phyloP scores from a whole-genome alignment of 768 basidiomycete genomes.

The Plicaturopsis crispa region DNA sequence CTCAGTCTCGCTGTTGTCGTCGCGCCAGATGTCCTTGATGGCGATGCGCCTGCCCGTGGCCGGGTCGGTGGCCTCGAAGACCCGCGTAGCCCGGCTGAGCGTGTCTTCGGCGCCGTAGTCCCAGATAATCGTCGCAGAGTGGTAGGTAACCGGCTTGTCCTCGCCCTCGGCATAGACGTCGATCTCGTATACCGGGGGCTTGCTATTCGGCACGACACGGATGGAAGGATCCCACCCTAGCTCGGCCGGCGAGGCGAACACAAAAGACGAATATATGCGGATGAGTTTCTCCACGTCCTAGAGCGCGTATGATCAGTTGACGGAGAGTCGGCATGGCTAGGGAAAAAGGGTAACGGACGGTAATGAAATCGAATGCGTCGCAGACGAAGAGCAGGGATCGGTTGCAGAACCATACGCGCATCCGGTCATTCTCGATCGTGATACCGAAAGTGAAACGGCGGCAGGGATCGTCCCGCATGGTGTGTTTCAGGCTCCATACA shows the following conservation, averaged over 20 bases:
- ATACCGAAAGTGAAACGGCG: conserved; percentile 19
- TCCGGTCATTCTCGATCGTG: conserved; percentile 14
- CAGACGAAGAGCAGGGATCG: conserved; percentile 17
- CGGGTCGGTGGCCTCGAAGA: conserved; percentile 10
- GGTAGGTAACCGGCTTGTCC: conserved; percentile 1
- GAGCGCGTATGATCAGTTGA: not conserved
- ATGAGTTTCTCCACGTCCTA: not conserved
- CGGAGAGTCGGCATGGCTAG: not conserved
- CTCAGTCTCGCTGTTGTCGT: not conserved
- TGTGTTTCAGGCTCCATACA: conserved; percentile 17
- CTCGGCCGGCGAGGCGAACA: conserved; percentile 3
- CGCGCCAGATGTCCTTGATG: not conserved
- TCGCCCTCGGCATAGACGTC: not conserved
- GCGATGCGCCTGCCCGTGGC: not conserved
- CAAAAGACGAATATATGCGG: not conserved
- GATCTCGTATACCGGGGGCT: conserved; percentile 4
- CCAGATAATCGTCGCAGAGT: not conserved
- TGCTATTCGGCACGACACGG: not conserved
- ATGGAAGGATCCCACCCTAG: conserved; percentile 12
- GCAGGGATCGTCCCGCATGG: conserved; percentile 20
- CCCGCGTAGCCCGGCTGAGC: conserved; percentile 5
- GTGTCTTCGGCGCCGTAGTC: conserved; percentile 3
- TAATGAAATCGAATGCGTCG: conserved; percentile 10
- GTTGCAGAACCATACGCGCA: conserved; percentile 21
- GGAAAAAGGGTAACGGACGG: conserved; percentile 2